A percentile compares a stretch with the other conserved stretches of the same genome.
These are phyloP conservation scores for Excoecaria agallocha DNA, from an alignment of 345 rosid genomes.

Conservation along the genomic window DNA sequence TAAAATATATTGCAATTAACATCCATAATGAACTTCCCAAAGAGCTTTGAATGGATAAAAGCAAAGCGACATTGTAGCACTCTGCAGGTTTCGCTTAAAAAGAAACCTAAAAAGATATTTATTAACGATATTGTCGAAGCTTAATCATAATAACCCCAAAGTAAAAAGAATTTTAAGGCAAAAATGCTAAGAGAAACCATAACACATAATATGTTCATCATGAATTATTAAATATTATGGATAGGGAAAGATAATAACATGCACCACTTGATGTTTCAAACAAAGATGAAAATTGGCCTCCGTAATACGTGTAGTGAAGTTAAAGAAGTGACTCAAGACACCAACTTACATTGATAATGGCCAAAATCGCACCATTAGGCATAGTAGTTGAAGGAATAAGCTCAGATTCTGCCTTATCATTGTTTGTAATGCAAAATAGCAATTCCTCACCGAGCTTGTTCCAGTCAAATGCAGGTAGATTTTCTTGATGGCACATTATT, in stretches of 20 bases:
- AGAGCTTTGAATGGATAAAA: not conserved
- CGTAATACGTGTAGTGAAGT: not conserved
- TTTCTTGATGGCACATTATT: slow-evolving; percentile 6
- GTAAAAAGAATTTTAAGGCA: not conserved
- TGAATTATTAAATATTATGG: not conserved
- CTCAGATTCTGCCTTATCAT: slow-evolving; percentile 29
- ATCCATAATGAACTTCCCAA: not conserved
- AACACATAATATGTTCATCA: not conserved
- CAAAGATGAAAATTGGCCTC: slow-evolving; percentile 4
- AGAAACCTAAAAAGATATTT: not conserved
- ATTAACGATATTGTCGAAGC: not conserved
- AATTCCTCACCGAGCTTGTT: slow-evolving; percentile 26
- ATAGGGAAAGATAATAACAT: not conserved
- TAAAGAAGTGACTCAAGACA: slow-evolving; percentile 1
- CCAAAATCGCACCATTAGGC: slow-evolving; percentile 26
- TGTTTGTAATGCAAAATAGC: slow-evolving; percentile 33
- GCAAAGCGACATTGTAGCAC: slow-evolving; percentile 11
- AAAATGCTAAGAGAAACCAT: not conserved
- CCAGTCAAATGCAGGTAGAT: slow-evolving; percentile 16
- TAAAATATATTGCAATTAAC: not conserved
- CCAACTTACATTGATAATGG: slow-evolving; percentile 32
- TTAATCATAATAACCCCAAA: not conserved
- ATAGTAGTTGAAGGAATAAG: slow-evolving; percentile 29
- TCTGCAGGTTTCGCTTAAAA: too few species aligned
- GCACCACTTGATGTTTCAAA: slow-evolving; percentile 4